Evolutionary conservation across 2,329 filamentous ascomycete species (phyloP).

Genomic region (Fonsecaea erecta): DNA sequence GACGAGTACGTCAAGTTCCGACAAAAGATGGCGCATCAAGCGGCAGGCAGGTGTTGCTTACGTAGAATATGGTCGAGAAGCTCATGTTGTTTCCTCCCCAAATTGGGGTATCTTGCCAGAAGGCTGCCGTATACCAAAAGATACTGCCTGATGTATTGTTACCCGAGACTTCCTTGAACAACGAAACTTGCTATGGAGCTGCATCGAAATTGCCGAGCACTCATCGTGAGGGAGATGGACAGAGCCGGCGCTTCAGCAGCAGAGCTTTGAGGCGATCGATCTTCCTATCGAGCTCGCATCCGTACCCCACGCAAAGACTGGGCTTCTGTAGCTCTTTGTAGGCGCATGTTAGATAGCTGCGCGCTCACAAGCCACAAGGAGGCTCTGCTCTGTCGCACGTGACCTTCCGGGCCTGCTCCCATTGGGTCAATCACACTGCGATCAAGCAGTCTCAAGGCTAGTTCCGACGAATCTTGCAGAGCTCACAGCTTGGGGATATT

Average conservation of each 20-base stretch:
- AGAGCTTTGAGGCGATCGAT: slow-evolving; percentile 58
- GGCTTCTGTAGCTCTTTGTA: slow-evolving; percentile 75
- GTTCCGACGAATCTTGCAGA: slow-evolving; percentile 46
- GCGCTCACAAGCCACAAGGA: slow-evolving; percentile 71
- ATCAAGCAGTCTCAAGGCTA: neutral
- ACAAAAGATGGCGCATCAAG: slow-evolving; percentile 46
- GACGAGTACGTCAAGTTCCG: slow-evolving; percentile 68
- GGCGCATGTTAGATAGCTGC: slow-evolving; percentile 68
- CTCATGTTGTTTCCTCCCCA: no score
- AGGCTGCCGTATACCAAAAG: no score
- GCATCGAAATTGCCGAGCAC: no score
- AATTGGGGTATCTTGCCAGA: no score
- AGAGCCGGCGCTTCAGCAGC: no score
- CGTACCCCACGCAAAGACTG: slow-evolving; percentile 66
- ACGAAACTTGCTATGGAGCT: no score
- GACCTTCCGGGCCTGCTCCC: slow-evolving; percentile 39
- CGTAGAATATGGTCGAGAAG: no score
- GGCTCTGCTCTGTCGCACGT: slow-evolving; percentile 57
- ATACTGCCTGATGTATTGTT: no score
- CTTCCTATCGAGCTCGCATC: slow-evolving; percentile 63
- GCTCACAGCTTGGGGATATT: slow-evolving; percentile 44
- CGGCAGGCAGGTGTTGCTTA: no score
- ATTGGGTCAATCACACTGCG: neutral
- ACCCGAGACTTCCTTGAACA: no score
- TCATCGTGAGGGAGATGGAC: no score